Conservation (phyloP, 176 grass and related monocot species). For the Rhynchospora pubera region DNA sequence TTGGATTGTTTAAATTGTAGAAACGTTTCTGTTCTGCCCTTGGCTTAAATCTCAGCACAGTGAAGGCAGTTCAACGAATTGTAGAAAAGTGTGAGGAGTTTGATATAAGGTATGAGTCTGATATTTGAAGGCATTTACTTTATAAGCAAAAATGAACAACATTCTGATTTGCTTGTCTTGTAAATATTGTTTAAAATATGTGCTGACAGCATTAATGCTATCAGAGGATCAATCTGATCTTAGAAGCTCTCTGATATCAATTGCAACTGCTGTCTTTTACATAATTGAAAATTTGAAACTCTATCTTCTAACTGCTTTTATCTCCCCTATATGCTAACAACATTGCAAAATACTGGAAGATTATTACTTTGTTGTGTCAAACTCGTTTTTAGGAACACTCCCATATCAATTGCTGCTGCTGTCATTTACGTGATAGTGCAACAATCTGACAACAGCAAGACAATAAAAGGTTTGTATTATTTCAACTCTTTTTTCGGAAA, state of each 20-base stretch:
- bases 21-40: constrained; percentile 71
- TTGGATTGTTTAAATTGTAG: constrained; percentile 33
- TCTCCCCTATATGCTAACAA: not conserved
- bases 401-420: constrained; percentile 65
- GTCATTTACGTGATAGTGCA: constrained; percentile 86
- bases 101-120: constrained; percentile 53
- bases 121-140: not conserved
- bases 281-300: too few relatives aligned
- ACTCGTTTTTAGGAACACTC: constrained; percentile 44
- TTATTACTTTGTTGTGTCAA: not conserved
- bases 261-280: too few relatives aligned
- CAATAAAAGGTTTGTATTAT: constrained; percentile 45
- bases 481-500: not conserved
- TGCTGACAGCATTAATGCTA: too few relatives aligned
- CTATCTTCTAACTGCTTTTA: too few relatives aligned
- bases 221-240: not conserved
- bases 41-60: constrained; percentile 58
- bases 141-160: not conserved
- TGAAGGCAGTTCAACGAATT: constrained; percentile 64
- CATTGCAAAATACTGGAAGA: not conserved
- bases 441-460: constrained; percentile 58
- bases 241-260: not conserved
- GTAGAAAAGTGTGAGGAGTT: constrained; percentile 50
- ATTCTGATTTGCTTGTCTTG: too few relatives aligned
- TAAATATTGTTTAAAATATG: too few relatives aligned